Evolutionary conservation across 2,329 filamentous ascomycete species (phyloP).

Genomic region (Colletotrichum chlorophyti): DNA sequence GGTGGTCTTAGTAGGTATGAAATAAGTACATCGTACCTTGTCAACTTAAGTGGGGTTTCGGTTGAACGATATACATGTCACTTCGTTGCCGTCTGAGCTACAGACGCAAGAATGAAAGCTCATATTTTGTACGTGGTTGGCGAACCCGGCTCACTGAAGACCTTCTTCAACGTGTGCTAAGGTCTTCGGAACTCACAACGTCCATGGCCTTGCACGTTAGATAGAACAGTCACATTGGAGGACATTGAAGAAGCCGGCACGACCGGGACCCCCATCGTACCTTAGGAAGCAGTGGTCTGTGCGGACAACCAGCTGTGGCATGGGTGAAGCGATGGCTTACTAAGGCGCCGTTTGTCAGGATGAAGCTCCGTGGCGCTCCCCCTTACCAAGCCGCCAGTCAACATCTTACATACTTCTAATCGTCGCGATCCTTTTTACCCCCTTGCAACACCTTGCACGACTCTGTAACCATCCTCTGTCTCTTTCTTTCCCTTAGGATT

Average conservation of each 20-base stretch:
- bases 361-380: conserved; percentile 20
- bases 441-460: neutral
- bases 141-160: too few species aligned
- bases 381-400: conserved; percentile 15
- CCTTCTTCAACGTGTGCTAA: too few species aligned
- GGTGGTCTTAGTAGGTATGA: too few species aligned
- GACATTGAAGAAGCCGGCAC: neutral
- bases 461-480: neutral
- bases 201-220: too few species aligned
- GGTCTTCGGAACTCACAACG: too few species aligned
- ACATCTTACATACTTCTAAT: neutral
- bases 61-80: too few species aligned
- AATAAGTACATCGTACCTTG: too few species aligned
- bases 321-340: conserved; percentile 12
- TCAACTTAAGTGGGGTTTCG: too few species aligned
- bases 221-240: too few species aligned
- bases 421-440: neutral
- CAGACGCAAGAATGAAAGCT: too few species aligned
- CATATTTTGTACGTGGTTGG: too few species aligned
- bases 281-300: conserved; percentile 4
- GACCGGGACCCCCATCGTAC: neutral
- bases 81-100: too few species aligned
- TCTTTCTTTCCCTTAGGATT: neutral
- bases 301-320: neutral
- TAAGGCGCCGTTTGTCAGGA: conserved; percentile 17